Evolutionary conservation across 345 rosid species (phyloP).

Genomic region (Reutealis trisperma): DNA sequence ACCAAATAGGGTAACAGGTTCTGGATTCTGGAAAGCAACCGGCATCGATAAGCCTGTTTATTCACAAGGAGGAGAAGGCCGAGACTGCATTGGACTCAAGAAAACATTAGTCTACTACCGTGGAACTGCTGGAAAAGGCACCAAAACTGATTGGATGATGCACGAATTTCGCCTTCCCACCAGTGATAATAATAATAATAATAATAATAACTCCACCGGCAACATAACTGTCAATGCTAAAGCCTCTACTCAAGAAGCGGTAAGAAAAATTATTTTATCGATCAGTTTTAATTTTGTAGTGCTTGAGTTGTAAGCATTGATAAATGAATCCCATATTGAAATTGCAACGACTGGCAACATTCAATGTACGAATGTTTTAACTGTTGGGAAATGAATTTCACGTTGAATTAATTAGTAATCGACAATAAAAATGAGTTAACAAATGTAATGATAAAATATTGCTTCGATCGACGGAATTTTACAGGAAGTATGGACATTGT

Average conservation of each 20-base stretch:
- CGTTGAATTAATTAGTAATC: too few species aligned
- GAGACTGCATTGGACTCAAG: constrained; percentile 73
- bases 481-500: constrained; percentile 92
- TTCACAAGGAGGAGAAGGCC: constrained; percentile 36
- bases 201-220: not conserved
- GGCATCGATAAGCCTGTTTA: constrained; percentile 86
- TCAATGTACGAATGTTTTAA: too few species aligned
- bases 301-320: too few species aligned
- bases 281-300: too few species aligned
- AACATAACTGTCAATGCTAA: not conserved
- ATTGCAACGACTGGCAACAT: too few species aligned
- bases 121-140: constrained; percentile 92
- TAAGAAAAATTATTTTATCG: constrained; percentile 36
- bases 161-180: constrained; percentile 92
- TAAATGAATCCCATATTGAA: too few species aligned
- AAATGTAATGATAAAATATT: not conserved
- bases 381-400: too few species aligned
- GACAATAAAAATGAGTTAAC: too few species aligned
- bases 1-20: constrained; percentile 90
- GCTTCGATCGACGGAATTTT: not conserved
- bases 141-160: constrained; percentile 99
- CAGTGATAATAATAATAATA: constrained; percentile 6
- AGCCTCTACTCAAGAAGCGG: constrained; percentile 53
- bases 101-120: constrained; percentile 89
- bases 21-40: constrained; percentile 98